Evolutionary conservation across 768 basidiomycete genomes (phyloP).

Genomic region (Termitomyces sp.): DNA sequence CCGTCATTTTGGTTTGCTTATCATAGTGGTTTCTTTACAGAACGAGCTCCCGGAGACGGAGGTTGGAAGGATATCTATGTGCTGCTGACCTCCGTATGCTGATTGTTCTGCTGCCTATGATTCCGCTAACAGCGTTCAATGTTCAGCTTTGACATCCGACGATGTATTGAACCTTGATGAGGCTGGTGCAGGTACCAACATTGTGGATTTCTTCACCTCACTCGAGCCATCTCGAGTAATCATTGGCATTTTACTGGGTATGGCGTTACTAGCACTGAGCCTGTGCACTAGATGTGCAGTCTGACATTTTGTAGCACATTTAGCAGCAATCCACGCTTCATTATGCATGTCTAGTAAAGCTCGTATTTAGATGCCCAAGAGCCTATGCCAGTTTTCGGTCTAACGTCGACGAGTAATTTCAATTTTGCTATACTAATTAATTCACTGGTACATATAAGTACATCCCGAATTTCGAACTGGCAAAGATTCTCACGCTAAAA

Average conservation of each 20-base stretch:
- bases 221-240: neutral
- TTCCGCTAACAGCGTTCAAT: neutral
- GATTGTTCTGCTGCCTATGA: neutral
- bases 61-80: slow-evolving; percentile 62
- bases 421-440: no score
- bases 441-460: neutral
- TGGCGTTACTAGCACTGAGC: neutral
- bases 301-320: neutral
- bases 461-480: neutral
- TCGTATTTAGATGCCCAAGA: neutral
- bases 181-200: slow-evolving; percentile 38
- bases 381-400: neutral
- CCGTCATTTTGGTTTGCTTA: neutral
- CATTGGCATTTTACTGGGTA: neutral
- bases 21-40: slow-evolving; percentile 21
- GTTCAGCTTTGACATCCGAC: slow-evolving; percentile 39
- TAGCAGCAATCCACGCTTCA: neutral
- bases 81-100: slow-evolving; percentile 32
- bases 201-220: neutral
- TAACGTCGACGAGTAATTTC: neutral
- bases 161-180: slow-evolving; percentile 53
- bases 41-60: slow-evolving; percentile 55
- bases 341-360: neutral
- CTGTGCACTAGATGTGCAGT: neutral
- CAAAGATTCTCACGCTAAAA: neutral